Base-by-base conservation (phyloP, 176 grass and related monocot species). In the Oryza punctata region DNA sequence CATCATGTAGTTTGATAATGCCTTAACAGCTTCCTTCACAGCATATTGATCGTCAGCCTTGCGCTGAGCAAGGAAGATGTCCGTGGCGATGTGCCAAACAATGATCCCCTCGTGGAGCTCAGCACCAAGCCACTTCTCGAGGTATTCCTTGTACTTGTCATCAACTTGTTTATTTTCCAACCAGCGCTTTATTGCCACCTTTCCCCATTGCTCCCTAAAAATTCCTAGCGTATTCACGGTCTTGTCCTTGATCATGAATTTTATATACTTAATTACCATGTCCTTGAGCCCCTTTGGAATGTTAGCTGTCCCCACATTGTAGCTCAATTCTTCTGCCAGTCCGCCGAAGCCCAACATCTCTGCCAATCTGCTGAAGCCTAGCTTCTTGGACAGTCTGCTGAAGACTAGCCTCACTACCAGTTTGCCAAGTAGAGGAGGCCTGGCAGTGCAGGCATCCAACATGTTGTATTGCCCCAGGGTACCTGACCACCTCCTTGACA, bases 401-500 rank as follows among this genome's bases (percentile, higher is more conserved):
- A 47, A 47, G 45, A 47, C 12, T 47, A 47, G 30, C 66, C 66
- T 68, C 30, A 33, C 30, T 37, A 68, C 8, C 6, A 68, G 2
- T 47, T 47, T 47, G 10, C 30, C 66, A 35, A 25, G 21, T 12
- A 16, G 10, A 24, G 10, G 2, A 10, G 21, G 63, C 12, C 61
- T 47, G 12, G 45, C 21, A 26, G 71, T 67, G 43, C 43, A 75
- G 2, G 37, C 50, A 18, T 84, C 43, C 16, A 84, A 5, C 71
- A 84, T 75, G 71, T 67, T 84, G 0, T 75, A 84, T 44, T 84
- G 81, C n/a, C 71, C 81, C 72, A 84, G 12, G 23, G 33, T 19
- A 19, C 81, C 71, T 0, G 61, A 75, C 81, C 71, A 84, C 29
- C 61, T 75, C 44, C 81, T 26, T 1, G 1, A 8, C 14, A 25